Percentiles rank a stretch among this genome's conserved stretches.
These are phyloP conservation scores for Vicia sativa DNA, from an alignment of 306 rosid species.

Conservation along the genomic window DNA sequence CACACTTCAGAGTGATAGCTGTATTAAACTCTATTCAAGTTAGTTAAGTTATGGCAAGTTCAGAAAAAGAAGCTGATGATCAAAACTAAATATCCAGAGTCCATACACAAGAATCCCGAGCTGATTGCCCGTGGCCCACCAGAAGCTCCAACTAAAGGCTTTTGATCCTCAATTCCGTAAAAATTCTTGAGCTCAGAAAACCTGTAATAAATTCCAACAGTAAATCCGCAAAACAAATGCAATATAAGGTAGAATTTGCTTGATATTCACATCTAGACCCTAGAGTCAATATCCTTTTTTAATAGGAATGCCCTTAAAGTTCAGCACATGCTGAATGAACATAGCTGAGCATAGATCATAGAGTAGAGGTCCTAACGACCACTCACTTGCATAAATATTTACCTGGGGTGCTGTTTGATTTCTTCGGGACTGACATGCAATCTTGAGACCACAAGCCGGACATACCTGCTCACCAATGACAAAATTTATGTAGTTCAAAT, in stretches of 20 bases:
- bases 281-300: slow-evolving; percentile 22
- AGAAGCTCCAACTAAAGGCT: slow-evolving; percentile 46
- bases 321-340: slow-evolving; percentile 29
- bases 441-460: slow-evolving; percentile 72
- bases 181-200: slow-evolving; percentile 70
- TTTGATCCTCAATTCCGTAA: slow-evolving; percentile 88
- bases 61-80: slow-evolving; percentile 1
- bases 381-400: slow-evolving; percentile 28
- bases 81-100: slow-evolving; percentile 35
- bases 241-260: slow-evolving; percentile 6
- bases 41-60: slow-evolving; percentile 23
- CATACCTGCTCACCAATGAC: slow-evolving; percentile 59
- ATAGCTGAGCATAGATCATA: slow-evolving; percentile 1
- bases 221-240: slow-evolving; percentile 21
- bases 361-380: slow-evolving; percentile 34
- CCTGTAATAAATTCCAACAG: slow-evolving; percentile 52
- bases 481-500: background rate
- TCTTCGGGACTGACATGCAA: slow-evolving; percentile 65
- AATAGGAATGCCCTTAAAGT: slow-evolving; percentile 12
- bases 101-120: slow-evolving; percentile 79
- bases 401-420: slow-evolving; percentile 81
- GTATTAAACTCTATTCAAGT: slow-evolving; percentile 47
- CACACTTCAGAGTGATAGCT: slow-evolving; percentile 84
- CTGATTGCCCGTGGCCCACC: slow-evolving; percentile 85
- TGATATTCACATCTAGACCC: slow-evolving; percentile 16